phyloP scores from a whole-genome alignment of 2,329 filamentous ascomycete species.

The Elsinoe perseae region DNA sequence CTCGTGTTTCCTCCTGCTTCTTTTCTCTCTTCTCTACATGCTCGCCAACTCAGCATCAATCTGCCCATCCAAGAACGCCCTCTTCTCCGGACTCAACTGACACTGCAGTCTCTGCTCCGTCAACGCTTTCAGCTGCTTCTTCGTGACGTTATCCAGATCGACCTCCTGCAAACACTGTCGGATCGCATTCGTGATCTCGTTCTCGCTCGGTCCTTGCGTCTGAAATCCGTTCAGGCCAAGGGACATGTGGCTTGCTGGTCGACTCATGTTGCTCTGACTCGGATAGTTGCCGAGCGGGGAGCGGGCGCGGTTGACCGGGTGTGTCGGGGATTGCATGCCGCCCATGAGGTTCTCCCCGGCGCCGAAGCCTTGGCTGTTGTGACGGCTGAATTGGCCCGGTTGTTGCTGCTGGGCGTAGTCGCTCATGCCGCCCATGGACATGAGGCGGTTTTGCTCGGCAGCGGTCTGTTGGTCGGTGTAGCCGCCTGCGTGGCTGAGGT shows the following conservation, averaged over 20 bases:
- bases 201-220: constrained; percentile 64
- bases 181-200: constrained; percentile 74
- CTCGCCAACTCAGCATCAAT: constrained; percentile 91
- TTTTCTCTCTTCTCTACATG: constrained; percentile 54
- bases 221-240: constrained; percentile 50
- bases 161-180: constrained; percentile 76
- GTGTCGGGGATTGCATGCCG: constrained; percentile 30
- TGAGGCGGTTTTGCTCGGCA: constrained; percentile 40
- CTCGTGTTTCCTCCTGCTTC: not conserved
- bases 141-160: constrained; percentile 92
- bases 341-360: constrained; percentile 31
- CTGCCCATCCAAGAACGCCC: constrained; percentile 81
- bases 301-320: constrained; percentile 21
- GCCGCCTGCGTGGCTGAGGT: constrained; percentile 29
- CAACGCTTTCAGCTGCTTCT: constrained; percentile 81
- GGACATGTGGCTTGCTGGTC: constrained; percentile 15
- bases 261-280: not conserved
- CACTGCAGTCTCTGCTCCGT: constrained; percentile 91
- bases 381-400: constrained; percentile 35
- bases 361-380: constrained; percentile 32
- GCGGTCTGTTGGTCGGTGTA: constrained; percentile 31
- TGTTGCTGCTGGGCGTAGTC: constrained; percentile 30
- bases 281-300: constrained; percentile 16
- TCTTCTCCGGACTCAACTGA: constrained; percentile 75
- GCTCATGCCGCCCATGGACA: constrained; percentile 53